These are phyloP conservation scores for Zygosaccharomyces bisporus DNA, from an alignment of 805 yeast genomes.

Conservation along the genomic window DNA sequence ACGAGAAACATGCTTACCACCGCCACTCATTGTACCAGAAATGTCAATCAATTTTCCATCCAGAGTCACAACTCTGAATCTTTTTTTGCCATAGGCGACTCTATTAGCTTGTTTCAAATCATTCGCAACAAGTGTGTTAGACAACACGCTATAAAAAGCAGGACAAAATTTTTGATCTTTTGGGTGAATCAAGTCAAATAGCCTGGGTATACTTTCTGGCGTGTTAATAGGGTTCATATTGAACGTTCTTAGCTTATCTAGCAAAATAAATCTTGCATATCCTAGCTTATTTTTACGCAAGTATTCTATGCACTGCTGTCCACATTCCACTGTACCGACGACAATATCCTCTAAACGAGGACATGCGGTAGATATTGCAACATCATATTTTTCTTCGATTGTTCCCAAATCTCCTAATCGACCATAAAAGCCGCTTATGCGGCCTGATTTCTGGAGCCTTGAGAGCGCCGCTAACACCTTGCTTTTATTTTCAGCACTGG, in stretches of 20 bases:
- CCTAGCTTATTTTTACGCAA: conserved; percentile 81
- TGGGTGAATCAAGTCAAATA: conserved; percentile 78
- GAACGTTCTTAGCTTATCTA: conserved; percentile 66
- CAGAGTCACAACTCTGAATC: conserved; percentile 87
- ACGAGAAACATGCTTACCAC: conserved; percentile 65
- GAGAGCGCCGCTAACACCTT: conserved; percentile 66
- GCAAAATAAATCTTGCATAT: conserved; percentile 79
- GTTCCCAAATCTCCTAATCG: conserved; percentile 89
- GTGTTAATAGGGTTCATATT: conserved; percentile 57
- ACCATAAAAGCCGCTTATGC: conserved; percentile 83
- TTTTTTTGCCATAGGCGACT: conserved; percentile 77
- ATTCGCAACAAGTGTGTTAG: conserved; percentile 82
- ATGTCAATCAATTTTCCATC: conserved; percentile 90
- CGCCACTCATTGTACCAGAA: conserved; percentile 96
- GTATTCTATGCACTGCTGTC: conserved; percentile 75
- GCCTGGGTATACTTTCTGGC: conserved; percentile 72
- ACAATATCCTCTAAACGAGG: conserved; percentile 90
- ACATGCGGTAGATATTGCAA: conserved; percentile 93
- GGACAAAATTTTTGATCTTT: conserved; percentile 65
- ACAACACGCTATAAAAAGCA: conserved; percentile 84
- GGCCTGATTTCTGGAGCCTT: conserved; percentile 71
- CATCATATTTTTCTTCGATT: conserved; percentile 83
- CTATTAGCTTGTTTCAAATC: conserved; percentile 75
- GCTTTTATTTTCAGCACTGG: conserved; percentile 61
- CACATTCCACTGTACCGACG: conserved; percentile 72